A percentile compares a stretch with the other conserved stretches of the same genome.
Conservation (phyloP, 805 yeast species). For the Dipodascopsis uninucleata region DNA sequence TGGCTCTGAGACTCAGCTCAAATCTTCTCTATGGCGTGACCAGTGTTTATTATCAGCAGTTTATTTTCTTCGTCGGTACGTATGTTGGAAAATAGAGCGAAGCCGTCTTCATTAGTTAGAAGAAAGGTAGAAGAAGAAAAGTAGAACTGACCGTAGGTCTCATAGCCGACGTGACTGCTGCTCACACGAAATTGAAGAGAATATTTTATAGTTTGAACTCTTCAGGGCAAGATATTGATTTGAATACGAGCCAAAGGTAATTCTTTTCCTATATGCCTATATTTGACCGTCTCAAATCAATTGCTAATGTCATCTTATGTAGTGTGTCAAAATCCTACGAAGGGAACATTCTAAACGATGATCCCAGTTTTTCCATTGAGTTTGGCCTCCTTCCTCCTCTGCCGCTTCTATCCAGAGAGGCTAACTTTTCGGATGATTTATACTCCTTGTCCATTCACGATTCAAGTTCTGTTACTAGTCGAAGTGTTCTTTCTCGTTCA, state of each 20-base stretch:
- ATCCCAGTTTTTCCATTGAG: conserved; percentile 24
- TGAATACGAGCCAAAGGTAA: background rate
- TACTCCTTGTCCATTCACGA: background rate
- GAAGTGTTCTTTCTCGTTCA: background rate
- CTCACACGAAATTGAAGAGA: conserved; percentile 11
- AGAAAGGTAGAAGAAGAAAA: background rate
- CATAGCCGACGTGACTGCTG: conserved; percentile 10
- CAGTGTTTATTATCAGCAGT: conserved; percentile 28
- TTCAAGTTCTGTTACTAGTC: background rate
- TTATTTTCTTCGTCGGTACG: conserved; percentile 16
- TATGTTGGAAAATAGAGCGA: background rate
- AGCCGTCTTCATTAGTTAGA: background rate
- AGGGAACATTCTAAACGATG: conserved; percentile 9
- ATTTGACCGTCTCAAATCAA: background rate
- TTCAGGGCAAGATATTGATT: background rate
- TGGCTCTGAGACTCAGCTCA: conserved; percentile 31
- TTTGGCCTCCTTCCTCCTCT: conserved; percentile 21
- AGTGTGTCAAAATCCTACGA: background rate
- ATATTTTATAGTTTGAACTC: background rate
- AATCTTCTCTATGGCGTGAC: conserved; percentile 27
- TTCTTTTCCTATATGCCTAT: background rate
- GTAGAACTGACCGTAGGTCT: too few relatives aligned
- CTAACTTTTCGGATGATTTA: background rate
- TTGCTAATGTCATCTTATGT: background rate
- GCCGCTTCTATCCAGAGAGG: background rate